Conservation (phyloP, 2,329 filamentous ascomycete species). For the Chrysoporthe cubensis region DNA sequence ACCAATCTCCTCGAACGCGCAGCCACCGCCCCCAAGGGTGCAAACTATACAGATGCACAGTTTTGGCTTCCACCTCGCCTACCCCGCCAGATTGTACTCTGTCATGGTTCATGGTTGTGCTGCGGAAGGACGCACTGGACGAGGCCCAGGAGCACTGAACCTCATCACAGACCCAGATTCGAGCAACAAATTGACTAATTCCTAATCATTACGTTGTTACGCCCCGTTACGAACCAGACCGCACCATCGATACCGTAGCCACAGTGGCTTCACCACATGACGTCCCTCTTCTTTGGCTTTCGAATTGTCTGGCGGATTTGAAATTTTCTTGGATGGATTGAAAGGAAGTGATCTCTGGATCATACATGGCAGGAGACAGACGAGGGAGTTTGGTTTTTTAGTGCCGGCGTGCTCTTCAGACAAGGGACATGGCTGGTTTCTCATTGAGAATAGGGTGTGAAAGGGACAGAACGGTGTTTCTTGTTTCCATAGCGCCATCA, state of each 20-base stretch:
- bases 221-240: constrained; percentile 5
- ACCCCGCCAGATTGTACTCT: no score
- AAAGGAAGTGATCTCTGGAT: background rate
- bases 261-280: background rate
- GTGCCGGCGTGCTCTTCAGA: background rate
- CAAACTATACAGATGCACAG: background rate
- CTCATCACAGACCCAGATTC: background rate
- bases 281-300: background rate
- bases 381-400: background rate
- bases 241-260: background rate
- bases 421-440: background rate
- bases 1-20: background rate
- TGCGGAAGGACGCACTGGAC: background rate
- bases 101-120: background rate
- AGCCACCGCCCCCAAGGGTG: background rate
- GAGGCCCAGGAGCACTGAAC: background rate
- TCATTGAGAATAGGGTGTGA: background rate
- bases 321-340: background rate
- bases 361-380: background rate
- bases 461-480: background rate
- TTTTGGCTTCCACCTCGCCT: background rate
- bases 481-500: background rate
- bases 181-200: constrained; percentile 3
- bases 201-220: constrained; percentile 9
- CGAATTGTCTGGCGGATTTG: constrained; percentile 3